Conservation (phyloP, 441 rosid genomes). For the Pelargonium cotyledonis region DNA sequence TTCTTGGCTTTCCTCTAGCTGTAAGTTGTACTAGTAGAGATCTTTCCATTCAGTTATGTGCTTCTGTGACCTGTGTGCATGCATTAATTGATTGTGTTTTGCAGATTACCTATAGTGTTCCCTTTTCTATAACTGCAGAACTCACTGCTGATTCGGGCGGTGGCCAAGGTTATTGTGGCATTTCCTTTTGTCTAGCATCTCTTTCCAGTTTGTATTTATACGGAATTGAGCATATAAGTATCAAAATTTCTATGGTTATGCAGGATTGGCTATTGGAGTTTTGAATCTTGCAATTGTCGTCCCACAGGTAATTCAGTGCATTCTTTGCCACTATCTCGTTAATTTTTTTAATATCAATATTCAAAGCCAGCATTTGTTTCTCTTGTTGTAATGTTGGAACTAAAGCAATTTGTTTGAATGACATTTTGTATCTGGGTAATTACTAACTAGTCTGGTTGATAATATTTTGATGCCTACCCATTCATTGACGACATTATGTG, state of each 20-base stretch:
- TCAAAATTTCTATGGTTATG: constrained; percentile 13
- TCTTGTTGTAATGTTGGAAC: background rate
- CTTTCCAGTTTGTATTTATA: constrained; percentile 7
- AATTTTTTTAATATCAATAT: background rate
- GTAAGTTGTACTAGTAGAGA: constrained; percentile 38
- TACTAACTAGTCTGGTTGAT: background rate
- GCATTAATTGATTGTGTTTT: constrained; percentile 18
- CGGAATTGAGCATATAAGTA: constrained; percentile 6
- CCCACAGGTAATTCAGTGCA: constrained; percentile 53
- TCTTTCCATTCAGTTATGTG: background rate
- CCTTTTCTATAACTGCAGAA: constrained; percentile 87
- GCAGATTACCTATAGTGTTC: constrained; percentile 92
- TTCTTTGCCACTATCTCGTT: background rate
- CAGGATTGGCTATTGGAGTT: constrained; percentile 96
- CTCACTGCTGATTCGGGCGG: constrained; percentile 94
- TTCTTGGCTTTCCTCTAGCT: constrained; percentile 94
- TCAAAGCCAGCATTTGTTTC: background rate
- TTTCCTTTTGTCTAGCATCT: constrained; percentile 15
- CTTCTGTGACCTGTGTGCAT: constrained; percentile 4
- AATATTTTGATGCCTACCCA: too few species aligned
- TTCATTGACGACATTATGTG: background rate
- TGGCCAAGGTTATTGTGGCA: constrained; percentile 66
- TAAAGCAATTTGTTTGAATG: background rate
- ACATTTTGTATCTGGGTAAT: background rate
- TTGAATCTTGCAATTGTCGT: constrained; percentile 84